Base-by-base conservation (phyloP, 2,329 filamentous ascomycete genomes). In the Penicillium sp. region DNA sequence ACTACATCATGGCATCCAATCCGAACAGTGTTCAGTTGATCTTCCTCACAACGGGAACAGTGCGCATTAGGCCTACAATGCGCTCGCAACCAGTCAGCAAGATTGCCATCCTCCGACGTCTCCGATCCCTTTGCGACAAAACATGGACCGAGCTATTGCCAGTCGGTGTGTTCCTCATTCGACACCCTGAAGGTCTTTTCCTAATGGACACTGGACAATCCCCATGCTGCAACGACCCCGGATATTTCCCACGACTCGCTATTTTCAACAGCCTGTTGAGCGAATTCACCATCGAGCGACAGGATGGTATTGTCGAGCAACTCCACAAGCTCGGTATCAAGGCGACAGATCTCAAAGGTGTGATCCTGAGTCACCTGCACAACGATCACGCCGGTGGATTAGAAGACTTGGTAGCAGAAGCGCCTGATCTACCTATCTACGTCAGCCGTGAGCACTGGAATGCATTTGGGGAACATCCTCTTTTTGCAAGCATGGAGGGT, bases 381-480 rank as follows among this genome's bases (percentile, higher is more conserved):
- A 56, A 50, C 23, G 56, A 58, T 19, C 53, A 58, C 35, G 53
- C 53, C 2, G 63, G 58, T 13, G 64, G 65, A 0, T 49, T 69
- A n/a, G 54, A 59, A 35, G 64, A 71, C 34, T 46, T 72, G 13
- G 36, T 58, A 14, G 59, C 48, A 4, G 62, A 57, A n/a, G 63
- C 62, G 16, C 65, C 65, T 1, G 56, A 61, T 30, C 53, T 67
- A 7, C 67, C 67, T 5, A 57, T 73, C 7, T 69, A 57, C 26
- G 46, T 69, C 23, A 61, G 59, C 40, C 53, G 58, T 6, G 63
- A 69, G 38, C 70, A 73, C 50, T 72, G 70, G 70, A 48, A 64
- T 8, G 61, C 62, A 1, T 70, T 72, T 44, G 65, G 66, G 8
- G 61, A 68, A 49, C 58, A 61, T 23, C 64, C 60, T 7, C 16